Evolutionary conservation across 176 grass and related monocot genomes (phyloP).

Genomic region (Aegilops longissima): DNA sequence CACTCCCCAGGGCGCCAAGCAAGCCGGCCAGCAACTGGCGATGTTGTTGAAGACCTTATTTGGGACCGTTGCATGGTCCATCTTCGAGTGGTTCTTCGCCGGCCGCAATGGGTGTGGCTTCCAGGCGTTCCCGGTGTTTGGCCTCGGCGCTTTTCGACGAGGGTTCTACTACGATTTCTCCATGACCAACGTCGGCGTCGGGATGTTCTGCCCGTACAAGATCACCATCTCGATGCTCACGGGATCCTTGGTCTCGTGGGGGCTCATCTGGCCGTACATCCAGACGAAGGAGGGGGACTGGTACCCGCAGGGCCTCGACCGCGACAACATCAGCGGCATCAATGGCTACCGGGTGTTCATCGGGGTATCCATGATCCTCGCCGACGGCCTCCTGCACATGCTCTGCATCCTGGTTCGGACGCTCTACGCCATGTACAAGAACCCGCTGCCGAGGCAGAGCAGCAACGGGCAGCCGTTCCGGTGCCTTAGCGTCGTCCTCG

Average conservation of each 20-base stretch:
- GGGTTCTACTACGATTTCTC: slow-evolving; percentile 74
- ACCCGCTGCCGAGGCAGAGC: background rate
- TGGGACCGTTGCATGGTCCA: slow-evolving; percentile 41
- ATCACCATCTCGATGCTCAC: slow-evolving; percentile 56
- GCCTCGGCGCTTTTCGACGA: slow-evolving; percentile 30
- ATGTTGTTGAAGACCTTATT: slow-evolving; percentile 52
- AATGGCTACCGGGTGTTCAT: slow-evolving; percentile 61
- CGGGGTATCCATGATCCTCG: slow-evolving; percentile 64
- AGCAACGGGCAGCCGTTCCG: slow-evolving; percentile 3
- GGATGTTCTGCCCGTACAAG: slow-evolving; percentile 56
- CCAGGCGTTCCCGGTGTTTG: slow-evolving; percentile 54
- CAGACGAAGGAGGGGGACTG: slow-evolving; percentile 49
- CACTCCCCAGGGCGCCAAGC: slow-evolving; percentile 41
- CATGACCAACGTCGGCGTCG: slow-evolving; percentile 53
- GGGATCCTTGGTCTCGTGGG: slow-evolving; percentile 54
- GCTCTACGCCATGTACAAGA: slow-evolving; percentile 22
- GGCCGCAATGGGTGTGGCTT: slow-evolving; percentile 49
- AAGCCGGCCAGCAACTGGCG: slow-evolving; percentile 52
- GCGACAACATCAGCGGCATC: slow-evolving; percentile 47
- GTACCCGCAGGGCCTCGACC: slow-evolving; percentile 33
- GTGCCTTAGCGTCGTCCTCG: background rate
- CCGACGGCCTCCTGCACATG: slow-evolving; percentile 56
- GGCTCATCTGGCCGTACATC: slow-evolving; percentile 60
- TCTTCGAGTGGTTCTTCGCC: slow-evolving; percentile 65
- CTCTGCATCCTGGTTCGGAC: slow-evolving; percentile 40